Evolutionary conservation across 371 early-diverging fungal species (phyloP), one percentile per base, ranked within the genome.

Genomic region (Mucor mucedo): DNA sequence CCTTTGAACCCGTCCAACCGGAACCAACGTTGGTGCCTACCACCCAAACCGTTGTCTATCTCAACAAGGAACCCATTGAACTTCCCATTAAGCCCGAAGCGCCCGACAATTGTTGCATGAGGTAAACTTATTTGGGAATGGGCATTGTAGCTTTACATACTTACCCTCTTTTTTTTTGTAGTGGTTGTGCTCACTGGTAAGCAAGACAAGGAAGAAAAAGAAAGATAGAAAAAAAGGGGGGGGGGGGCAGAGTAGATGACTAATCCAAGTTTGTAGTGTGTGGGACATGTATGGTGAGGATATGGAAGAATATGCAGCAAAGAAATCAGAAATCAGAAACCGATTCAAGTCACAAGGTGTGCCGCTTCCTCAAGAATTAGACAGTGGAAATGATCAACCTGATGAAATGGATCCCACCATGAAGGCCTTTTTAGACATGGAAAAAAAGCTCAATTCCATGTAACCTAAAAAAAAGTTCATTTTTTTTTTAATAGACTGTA

Each of bases 251-350:
- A 42, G 52, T 3, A 14, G 27, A 27, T 9, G 5, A 28, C n/a
- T 7, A 55, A 13, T 13, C 28, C 10, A 28, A 30, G 3, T 48
- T 10, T 41, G 14, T 64, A 79, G 80, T 60, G 80, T 80, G 9
- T 80, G 80, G 80, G 80, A 80, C 62, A 54, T 80, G 21, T 80
- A 80, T 52, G 66, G 71, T 53, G 80, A 75, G 53, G 80, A 80
- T 14, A 80, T 80, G 62, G 77, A 77, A 32, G 75, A 73, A 21
- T 80, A 73, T 61, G 52, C 45, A 48, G 59, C 49, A 28, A 55
- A 68, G 30, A 80, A 71, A 55, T 38, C 58, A 32, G 58, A 58
- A 10, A 40, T 80, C 3, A 70, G 68, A 29, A 27, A 69, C 6
- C 33, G 55, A 60, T 75, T 80, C 52, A 42, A 56, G 35, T 50